Evolutionary conservation across 345 rosid species (phyloP).

Genomic region (Bruguiera parviflora): DNA sequence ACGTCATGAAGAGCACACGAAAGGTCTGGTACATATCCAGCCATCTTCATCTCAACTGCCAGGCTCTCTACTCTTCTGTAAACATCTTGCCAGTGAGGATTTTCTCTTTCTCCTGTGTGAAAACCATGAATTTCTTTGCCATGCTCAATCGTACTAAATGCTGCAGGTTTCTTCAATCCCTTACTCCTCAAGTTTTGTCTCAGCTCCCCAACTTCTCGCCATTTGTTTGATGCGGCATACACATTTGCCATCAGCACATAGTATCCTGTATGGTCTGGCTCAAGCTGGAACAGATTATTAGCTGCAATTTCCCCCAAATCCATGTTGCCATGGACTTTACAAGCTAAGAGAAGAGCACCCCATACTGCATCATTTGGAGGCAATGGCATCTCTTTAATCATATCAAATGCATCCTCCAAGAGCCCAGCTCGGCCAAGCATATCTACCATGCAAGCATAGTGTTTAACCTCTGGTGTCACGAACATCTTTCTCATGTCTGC

Average conservation of each 20-base stretch:
- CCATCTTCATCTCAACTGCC: constrained; percentile 39
- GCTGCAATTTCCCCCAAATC: constrained; percentile 51
- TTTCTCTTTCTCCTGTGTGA: constrained; percentile 45
- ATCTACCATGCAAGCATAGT: constrained; percentile 64
- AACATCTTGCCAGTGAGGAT: constrained; percentile 35
- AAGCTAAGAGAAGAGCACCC: constrained; percentile 62
- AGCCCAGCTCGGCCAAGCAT: constrained; percentile 61
- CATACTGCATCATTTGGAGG: constrained; percentile 47
- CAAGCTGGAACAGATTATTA: constrained; percentile 37
- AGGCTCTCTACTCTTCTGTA: constrained; percentile 35
- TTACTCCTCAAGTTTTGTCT: constrained; percentile 45
- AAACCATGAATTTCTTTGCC: constrained; percentile 44
- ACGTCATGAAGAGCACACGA: constrained; percentile 52
- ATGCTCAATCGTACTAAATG: constrained; percentile 44
- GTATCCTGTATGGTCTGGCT: constrained; percentile 53
- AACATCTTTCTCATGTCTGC: constrained; percentile 36
- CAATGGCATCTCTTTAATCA: constrained; percentile 48
- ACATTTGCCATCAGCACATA: constrained; percentile 52
- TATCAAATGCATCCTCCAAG: constrained; percentile 42
- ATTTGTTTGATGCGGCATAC: constrained; percentile 51
- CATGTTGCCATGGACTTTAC: constrained; percentile 47
- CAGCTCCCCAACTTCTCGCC: constrained; percentile 50
- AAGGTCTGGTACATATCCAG: constrained; percentile 43
- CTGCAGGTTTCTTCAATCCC: constrained; percentile 58
- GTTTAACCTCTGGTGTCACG: constrained; percentile 36